Evolutionary conservation across 768 basidiomycete genomes (phyloP), one percentile per base, ranked within the genome.

Genomic region (Antrodiella citrinella): DNA sequence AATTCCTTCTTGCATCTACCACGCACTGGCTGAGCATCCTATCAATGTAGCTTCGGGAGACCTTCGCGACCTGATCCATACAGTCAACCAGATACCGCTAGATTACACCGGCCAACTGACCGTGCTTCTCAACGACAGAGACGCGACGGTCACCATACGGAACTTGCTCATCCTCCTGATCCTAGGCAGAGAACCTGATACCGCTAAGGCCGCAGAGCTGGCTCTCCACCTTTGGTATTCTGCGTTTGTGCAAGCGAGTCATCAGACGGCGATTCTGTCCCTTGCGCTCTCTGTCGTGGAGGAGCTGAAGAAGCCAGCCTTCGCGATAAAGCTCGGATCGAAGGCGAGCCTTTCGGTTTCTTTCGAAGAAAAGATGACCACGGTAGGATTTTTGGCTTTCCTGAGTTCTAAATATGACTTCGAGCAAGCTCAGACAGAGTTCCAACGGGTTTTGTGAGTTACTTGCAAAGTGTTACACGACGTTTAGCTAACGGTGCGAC

Each of bases 151-250:
- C n/a, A 62, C 64, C 12, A 57, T 62, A 18, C 70, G 76, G 23
- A 77, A 77, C 46, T 55, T 76, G 13, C 15, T 69, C 0, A 50
- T 77, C 11, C 67, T 77, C 19, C 55, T 69, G 19, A 67, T 75
- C 40, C 62, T 77, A n/a, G 67, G 68, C 30, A 7, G 30, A 7
- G 7, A 35, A 35, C 30, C 30, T 15, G 7, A 7, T 15, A 35
- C 30, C 2, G 63, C 54, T 18, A 19, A 66, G 18, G 71, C 70
- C 1, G 74, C 67, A 5, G 76, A 76, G 35, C 56, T 67, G 3
- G 74, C 73, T 4, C 63, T 76, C 19, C 75, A 77, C 51, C 69
- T 73, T 47, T 76, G 72, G 72, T 75, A 74, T 48, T 77, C 76
- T 1, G 64, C 64, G 4, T 71, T 70, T 50, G 45, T 76, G 39